Percentiles rank a stretch among this genome's conserved stretches.
Conservation (phyloP, 768 basidiomycete species). For the Tylopilus balloui region DNA sequence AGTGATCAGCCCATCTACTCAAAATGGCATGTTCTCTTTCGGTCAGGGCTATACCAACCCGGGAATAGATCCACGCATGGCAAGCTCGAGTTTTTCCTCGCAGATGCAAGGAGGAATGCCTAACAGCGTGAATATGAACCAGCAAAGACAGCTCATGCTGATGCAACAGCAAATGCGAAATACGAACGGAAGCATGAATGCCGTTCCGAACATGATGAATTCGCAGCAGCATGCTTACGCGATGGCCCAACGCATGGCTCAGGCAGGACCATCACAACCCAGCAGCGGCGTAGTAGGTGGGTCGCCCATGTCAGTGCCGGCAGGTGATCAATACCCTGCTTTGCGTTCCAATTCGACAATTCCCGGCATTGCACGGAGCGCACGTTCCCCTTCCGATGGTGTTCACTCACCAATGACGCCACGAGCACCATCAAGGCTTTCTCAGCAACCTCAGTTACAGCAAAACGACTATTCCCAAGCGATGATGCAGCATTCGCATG, state of each 20-base stretch:
- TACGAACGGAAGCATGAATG: slow-evolving; percentile 24
- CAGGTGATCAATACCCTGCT: slow-evolving; percentile 42
- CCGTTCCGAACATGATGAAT: slow-evolving; percentile 30
- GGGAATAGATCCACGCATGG: slow-evolving; percentile 32
- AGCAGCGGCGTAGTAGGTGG: slow-evolving; percentile 26
- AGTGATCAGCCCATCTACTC: slow-evolving; percentile 25
- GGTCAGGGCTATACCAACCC: slow-evolving; percentile 21
- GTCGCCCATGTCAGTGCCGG: slow-evolving; percentile 41
- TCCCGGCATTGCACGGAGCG: slow-evolving; percentile 71
- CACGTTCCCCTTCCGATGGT: slow-evolving; percentile 70
- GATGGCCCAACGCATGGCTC: slow-evolving; percentile 43
- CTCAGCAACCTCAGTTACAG: slow-evolving; percentile 46
- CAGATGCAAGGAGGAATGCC: slow-evolving; percentile 30
- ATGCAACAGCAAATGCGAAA: slow-evolving; percentile 36
- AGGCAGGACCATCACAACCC: slow-evolving; percentile 36
- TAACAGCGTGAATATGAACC: slow-evolving; percentile 28
- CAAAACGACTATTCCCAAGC: slow-evolving; percentile 39
- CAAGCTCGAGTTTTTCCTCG: slow-evolving; percentile 23
- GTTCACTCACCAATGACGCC: slow-evolving; percentile 43
- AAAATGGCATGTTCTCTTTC: slow-evolving; percentile 33
- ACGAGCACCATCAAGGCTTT: slow-evolving; percentile 33
- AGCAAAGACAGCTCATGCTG: slow-evolving; percentile 46
- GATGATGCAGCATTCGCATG: slow-evolving; percentile 36
- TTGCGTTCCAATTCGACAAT: slow-evolving; percentile 58
- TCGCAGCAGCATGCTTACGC: slow-evolving; percentile 32